A percentile compares a stretch with the other conserved stretches of the same genome.
These are phyloP conservation scores for Theobroma grandiflorum DNA, from an alignment of 441 rosid genomes.

Conservation along the genomic window DNA sequence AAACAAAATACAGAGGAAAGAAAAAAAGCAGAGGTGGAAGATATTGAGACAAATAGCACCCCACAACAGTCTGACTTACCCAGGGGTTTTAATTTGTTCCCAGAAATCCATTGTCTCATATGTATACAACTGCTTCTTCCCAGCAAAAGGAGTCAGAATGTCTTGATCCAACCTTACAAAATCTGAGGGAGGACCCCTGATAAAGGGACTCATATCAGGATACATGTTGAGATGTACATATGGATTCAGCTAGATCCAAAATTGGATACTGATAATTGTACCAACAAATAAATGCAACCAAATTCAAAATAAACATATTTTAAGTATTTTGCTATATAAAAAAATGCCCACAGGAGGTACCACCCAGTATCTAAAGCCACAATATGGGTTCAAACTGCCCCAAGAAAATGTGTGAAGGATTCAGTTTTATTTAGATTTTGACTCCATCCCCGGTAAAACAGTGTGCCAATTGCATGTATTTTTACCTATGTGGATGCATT, in stretches of 20 bases:
- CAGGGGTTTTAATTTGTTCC: conserved; percentile 98
- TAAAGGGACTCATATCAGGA: conserved; percentile 32
- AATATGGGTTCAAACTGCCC: not conserved
- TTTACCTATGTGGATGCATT: not conserved
- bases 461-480: not conserved
- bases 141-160: conserved; percentile 91
- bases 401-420: not conserved
- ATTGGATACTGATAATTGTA: not conserved
- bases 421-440: conserved; percentile 11
- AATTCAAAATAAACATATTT: conserved; percentile 8
- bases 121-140: conserved; percentile 83
- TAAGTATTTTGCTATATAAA: not conserved
- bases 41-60: conserved; percentile 8
- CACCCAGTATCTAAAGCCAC: conserved; percentile 2
- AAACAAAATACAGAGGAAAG: not conserved
- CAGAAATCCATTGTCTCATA: conserved; percentile 90
- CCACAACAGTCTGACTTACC: conserved; percentile 49
- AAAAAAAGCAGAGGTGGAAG: not conserved
- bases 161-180: conserved; percentile 96
- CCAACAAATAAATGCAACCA: not conserved
- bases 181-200: conserved; percentile 72
- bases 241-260: conserved; percentile 5
- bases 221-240: not conserved
- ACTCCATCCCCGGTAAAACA: not conserved
- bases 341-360: not conserved